These are phyloP conservation scores for Beauveria medogensis DNA, from an alignment of 2,329 filamentous ascomycete species.

Conservation along the genomic window DNA sequence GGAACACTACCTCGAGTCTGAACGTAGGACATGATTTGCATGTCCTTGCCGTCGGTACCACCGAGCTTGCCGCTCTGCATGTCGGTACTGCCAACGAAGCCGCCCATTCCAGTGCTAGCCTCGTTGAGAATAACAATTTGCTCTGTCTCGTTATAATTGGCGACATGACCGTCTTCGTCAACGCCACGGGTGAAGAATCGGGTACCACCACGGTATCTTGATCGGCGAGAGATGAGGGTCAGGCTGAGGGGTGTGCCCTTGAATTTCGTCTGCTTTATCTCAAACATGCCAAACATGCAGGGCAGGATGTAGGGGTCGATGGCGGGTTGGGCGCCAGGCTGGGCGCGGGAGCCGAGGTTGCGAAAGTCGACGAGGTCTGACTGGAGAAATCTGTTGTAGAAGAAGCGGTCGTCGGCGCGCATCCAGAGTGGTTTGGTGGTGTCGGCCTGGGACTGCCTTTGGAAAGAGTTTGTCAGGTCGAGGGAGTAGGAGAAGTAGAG, in stretches of 20 bases:
- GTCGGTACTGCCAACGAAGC: slow-evolving; percentile 68
- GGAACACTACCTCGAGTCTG: slow-evolving; percentile 96
- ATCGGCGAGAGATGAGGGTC: slow-evolving; percentile 79
- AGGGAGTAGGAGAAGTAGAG: slow-evolving; percentile 99
- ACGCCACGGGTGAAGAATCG: slow-evolving; percentile 92
- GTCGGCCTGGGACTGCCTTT: slow-evolving; percentile 78
- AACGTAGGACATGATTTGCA: slow-evolving; percentile 87
- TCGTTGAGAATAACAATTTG: slow-evolving; percentile 89
- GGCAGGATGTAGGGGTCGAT: slow-evolving; percentile 90
- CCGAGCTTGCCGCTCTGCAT: slow-evolving; percentile 66
- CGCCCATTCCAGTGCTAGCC: slow-evolving; percentile 61
- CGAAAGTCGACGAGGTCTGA: slow-evolving; percentile 88
- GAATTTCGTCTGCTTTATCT: slow-evolving; percentile 78
- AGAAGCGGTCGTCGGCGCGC: slow-evolving; percentile 92
- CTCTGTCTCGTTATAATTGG: slow-evolving; percentile 98
- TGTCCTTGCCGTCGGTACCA: slow-evolving; percentile 56
- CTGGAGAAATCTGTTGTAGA: slow-evolving; percentile 94
- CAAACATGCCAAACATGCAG: slow-evolving; percentile 92
- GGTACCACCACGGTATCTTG: slow-evolving; percentile 80
- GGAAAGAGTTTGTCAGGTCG: slow-evolving; percentile 94
- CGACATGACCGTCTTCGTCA: slow-evolving; percentile 89
- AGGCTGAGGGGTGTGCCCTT: slow-evolving; percentile 80
- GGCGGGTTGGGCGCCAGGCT: slow-evolving; percentile 62
- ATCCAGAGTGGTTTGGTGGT: slow-evolving; percentile 72
- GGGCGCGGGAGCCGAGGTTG: slow-evolving; percentile 50